Percentiles rank a stretch among this genome's conserved stretches.
These are phyloP conservation scores for Yarrowia alimentaria DNA, from an alignment of 805 yeast genomes.

Conservation along the genomic window DNA sequence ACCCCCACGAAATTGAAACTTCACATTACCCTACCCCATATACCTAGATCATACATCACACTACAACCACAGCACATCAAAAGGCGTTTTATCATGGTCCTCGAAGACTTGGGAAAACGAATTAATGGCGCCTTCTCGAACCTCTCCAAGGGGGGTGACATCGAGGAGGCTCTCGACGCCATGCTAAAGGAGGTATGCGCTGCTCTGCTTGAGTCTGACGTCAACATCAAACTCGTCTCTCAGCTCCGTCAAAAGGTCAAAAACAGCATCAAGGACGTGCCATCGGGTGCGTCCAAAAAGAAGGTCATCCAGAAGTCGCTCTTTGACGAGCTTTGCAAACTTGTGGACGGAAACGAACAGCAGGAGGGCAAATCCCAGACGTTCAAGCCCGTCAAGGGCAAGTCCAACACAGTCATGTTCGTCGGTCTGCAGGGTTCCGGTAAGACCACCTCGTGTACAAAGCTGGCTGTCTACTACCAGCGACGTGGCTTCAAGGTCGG, in stretches of 20 bases:
- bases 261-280: conserved; percentile 51
- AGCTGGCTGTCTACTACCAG: conserved; percentile 90
- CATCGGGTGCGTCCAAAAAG: conserved; percentile 61
- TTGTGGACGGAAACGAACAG: conserved; percentile 73
- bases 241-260: conserved; percentile 70
- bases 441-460: conserved; percentile 96
- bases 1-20: neutral
- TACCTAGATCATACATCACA: too few species aligned
- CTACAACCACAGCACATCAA: neutral
- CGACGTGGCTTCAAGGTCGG: conserved; percentile 93
- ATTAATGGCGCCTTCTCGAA: conserved; percentile 71
- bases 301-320: conserved; percentile 85
- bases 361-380: too few species aligned
- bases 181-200: conserved; percentile 86
- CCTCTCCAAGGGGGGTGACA: conserved; percentile 54
- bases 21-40: too few species aligned
- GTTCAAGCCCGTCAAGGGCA: conserved; percentile 84
- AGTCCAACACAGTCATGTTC: conserved; percentile 83
- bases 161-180: conserved; percentile 63
- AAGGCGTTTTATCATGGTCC: too few species aligned
- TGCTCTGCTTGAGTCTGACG: conserved; percentile 92
- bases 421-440: conserved; percentile 99
- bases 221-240: conserved; percentile 80
- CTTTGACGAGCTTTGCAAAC: conserved; percentile 82
- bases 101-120: conserved; percentile 75